Conservation (phyloP, 2,329 filamentous ascomycete species). For the Davidsoniella neocaledoniae region DNA sequence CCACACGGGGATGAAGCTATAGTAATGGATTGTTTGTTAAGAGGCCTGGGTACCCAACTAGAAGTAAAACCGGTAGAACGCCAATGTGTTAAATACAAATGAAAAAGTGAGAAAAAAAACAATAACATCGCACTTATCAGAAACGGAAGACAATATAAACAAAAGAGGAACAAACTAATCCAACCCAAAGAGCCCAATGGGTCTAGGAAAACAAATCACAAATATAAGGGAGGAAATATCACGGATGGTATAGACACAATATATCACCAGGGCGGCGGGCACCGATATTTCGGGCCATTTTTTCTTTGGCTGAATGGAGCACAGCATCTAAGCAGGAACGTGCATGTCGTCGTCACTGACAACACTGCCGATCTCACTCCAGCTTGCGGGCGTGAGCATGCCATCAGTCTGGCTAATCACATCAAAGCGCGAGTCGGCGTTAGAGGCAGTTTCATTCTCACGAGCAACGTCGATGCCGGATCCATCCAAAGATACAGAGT, state of each 20-base stretch:
- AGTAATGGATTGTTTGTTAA: no score
- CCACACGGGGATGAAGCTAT: no score
- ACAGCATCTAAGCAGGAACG: conserved; percentile 16
- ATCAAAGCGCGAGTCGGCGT: conserved; percentile 36
- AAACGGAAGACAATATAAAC: background rate
- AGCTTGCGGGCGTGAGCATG: conserved; percentile 42
- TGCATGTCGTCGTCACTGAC: conserved; percentile 36
- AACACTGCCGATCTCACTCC: conserved; percentile 48
- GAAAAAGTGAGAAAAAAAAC: background rate
- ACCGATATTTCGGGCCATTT: background rate
- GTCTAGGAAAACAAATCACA: conserved; percentile 8
- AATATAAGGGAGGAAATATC: background rate
- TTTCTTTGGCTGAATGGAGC: background rate
- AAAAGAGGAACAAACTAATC: background rate
- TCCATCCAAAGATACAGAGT: conserved; percentile 6
- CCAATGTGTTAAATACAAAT: background rate
- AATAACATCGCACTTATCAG: background rate
- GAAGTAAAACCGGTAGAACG: no score
- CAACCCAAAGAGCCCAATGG: background rate
- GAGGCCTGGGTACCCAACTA: no score
- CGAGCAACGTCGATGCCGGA: conserved; percentile 5
- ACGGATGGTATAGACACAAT: background rate
- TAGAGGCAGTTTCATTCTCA: conserved; percentile 35
- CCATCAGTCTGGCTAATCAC: conserved; percentile 44
- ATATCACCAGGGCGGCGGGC: background rate